Evolutionary conservation across 495 filamentous ascomycete genomes (phyloP).

Genomic region (Corynascus novoguineensis): DNA sequence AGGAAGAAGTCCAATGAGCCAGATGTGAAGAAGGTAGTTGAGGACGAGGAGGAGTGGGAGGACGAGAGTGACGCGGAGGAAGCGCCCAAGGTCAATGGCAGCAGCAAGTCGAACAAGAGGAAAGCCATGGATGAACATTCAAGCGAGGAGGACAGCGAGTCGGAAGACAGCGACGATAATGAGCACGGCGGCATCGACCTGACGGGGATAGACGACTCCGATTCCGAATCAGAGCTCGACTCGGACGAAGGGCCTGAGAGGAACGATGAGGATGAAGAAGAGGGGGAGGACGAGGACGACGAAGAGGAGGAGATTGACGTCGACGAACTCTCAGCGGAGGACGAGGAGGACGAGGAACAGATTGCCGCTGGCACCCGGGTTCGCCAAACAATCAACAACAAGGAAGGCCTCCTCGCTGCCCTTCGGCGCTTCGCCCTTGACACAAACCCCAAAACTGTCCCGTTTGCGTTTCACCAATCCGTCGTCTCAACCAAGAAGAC

Average conservation of each 20-base stretch:
- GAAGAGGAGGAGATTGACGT: slow-evolving; percentile 73
- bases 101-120: slow-evolving; percentile 14
- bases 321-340: slow-evolving; percentile 61
- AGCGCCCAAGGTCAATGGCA: slow-evolving; percentile 12
- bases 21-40: slow-evolving; percentile 14
- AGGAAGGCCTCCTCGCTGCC: slow-evolving; percentile 68
- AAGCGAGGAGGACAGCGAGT: slow-evolving; percentile 21
- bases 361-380: slow-evolving; percentile 67
- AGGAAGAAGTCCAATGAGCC: slow-evolving; percentile 34
- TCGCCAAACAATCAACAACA: slow-evolving; percentile 96
- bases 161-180: slow-evolving; percentile 26
- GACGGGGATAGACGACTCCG: slow-evolving; percentile 30
- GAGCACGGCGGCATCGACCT: slow-evolving; percentile 31
- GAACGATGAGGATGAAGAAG: slow-evolving; percentile 54
- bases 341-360: slow-evolving; percentile 76
- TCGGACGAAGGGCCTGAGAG: slow-evolving; percentile 54
- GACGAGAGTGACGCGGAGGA: slow-evolving; percentile 21
- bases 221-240: slow-evolving; percentile 34
- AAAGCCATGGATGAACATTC: slow-evolving; percentile 38
- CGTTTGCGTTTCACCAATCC: slow-evolving; percentile 53
- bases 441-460: slow-evolving; percentile 39
- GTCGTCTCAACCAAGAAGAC: slow-evolving; percentile 45
- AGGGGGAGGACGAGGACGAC: slow-evolving; percentile 51
- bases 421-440: slow-evolving; percentile 71
- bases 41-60: slow-evolving; percentile 26